Conservation (phyloP, 2,329 filamentous ascomycete species). For the Arthroderma uncinatum region DNA sequence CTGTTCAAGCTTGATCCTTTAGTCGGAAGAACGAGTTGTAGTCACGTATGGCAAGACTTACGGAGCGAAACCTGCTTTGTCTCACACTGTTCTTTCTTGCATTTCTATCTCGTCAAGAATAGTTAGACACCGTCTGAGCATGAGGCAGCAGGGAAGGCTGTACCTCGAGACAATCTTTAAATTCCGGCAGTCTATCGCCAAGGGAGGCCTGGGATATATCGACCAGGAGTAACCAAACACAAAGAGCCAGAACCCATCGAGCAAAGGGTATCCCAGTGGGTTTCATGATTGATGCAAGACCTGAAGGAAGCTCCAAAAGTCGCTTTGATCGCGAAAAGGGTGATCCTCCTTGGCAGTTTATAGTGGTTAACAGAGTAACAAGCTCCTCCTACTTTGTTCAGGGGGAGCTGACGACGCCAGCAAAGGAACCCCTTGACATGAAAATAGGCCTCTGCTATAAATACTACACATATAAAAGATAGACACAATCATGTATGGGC, state of each 20-base stretch:
- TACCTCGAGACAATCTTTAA: conserved; percentile 76
- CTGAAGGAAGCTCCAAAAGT: background rate
- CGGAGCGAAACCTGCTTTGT: conserved; percentile 56
- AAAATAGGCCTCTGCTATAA: background rate
- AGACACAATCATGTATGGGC: background rate
- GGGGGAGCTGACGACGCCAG: background rate
- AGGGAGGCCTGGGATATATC: conserved; percentile 52
- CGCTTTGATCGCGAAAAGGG: background rate
- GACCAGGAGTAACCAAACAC: conserved; percentile 25
- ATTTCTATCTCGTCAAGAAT: conserved; percentile 49
- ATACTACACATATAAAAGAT: background rate
- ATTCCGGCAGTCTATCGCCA: conserved; percentile 79
- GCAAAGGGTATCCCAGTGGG: conserved; percentile 4
- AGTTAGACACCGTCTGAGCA: background rate
- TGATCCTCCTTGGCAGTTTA: background rate
- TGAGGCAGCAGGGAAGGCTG: conserved; percentile 16
- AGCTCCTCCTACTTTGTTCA: background rate
- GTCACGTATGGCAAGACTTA: conserved; percentile 37
- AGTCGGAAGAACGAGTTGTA: background rate
- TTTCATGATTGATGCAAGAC: conserved; percentile 12
- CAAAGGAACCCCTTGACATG: background rate
- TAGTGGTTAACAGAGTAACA: too few species aligned
- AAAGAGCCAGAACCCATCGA: conserved; percentile 23
- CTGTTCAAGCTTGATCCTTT: conserved; percentile 36
- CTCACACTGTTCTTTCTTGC: conserved; percentile 67